Evolutionary conservation across 169 alveolate species (phyloP).

Genomic region (Blepharisma undulans): DNA sequence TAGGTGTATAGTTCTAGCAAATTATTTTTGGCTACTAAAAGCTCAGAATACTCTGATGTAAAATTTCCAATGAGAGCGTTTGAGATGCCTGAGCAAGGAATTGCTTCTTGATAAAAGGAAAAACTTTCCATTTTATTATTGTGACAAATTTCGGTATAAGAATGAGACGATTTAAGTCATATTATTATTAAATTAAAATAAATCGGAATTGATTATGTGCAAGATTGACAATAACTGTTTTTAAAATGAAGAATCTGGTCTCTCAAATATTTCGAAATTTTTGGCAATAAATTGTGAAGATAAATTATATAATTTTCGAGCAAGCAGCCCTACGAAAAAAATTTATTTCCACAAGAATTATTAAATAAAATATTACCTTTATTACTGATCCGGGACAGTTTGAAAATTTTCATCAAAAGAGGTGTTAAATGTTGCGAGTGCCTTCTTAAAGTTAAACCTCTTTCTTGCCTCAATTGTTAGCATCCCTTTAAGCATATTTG

Average conservation of each 20-base stretch:
- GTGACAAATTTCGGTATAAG: neutral
- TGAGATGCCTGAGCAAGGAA: neutral
- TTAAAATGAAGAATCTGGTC: too few relatives aligned
- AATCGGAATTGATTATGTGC: too few relatives aligned
- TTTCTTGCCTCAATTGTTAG: neutral
- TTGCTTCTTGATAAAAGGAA: slow-evolving; percentile 5
- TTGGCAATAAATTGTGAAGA: too few relatives aligned
- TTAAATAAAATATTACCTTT: neutral
- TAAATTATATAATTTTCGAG: too few relatives aligned
- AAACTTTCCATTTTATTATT: slow-evolving; percentile 23
- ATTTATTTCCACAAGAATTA: neutral
- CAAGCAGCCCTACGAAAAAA: too few relatives aligned
- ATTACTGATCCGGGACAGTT: neutral
- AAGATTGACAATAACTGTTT: too few relatives aligned
- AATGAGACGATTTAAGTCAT: neutral
- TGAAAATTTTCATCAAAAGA: neutral
- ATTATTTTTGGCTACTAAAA: slow-evolving; percentile 6
- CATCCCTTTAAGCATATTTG: neutral
- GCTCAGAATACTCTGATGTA: neutral
- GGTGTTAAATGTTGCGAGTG: neutral
- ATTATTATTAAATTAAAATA: too few relatives aligned
- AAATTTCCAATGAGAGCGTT: neutral
- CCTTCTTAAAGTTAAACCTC: neutral
- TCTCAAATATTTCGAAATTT: too few relatives aligned
- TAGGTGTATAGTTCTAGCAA: slow-evolving; percentile 15